Conservation (phyloP, 2,329 filamentous ascomycete species). For the Microcyclosporella mali region DNA sequence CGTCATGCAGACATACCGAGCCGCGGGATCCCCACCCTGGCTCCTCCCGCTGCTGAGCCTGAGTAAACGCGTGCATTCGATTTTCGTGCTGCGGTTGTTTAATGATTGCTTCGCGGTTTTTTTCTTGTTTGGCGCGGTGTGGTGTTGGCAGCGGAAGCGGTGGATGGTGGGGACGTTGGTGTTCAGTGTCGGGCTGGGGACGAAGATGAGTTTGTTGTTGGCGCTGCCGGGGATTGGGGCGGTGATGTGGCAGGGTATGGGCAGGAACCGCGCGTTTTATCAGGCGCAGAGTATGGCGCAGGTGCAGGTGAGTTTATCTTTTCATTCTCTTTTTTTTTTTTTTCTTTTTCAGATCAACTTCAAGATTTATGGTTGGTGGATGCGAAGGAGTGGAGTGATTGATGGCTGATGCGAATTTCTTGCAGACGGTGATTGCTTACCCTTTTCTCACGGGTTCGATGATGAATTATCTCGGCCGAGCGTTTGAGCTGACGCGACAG, state of each 20-base stretch:
- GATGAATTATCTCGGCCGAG: constrained; percentile 67
- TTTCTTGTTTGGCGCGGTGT: constrained; percentile 77
- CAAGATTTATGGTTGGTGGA: no score
- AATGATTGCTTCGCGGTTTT: constrained; percentile 89
- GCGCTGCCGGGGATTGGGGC: constrained; percentile 73
- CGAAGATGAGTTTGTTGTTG: constrained; percentile 90
- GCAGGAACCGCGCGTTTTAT: constrained; percentile 58
- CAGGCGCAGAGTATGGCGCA: constrained; percentile 67
- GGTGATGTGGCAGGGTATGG: constrained; percentile 67
- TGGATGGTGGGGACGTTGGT: constrained; percentile 68
- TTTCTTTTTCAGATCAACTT: no score
- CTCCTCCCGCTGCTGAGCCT: constrained; percentile 77
- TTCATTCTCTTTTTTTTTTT: no score
- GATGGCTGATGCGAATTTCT: constrained; percentile 6
- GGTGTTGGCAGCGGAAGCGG: constrained; percentile 63
- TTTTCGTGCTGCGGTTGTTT: constrained; percentile 88
- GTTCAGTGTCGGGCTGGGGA: constrained; percentile 75
- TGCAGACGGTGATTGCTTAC: constrained; percentile 48
- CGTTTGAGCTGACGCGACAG: constrained; percentile 84
- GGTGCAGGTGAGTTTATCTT: constrained; percentile 59
- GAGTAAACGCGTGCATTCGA: constrained; percentile 88
- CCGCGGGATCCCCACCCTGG: constrained; percentile 75
- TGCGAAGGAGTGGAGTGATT: no score
- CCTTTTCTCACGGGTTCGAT: constrained; percentile 66
- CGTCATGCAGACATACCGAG: constrained; percentile 76